phyloP scores from a whole-genome alignment of 164 flowering plant species.

The Euptelea pleiosperma region DNA sequence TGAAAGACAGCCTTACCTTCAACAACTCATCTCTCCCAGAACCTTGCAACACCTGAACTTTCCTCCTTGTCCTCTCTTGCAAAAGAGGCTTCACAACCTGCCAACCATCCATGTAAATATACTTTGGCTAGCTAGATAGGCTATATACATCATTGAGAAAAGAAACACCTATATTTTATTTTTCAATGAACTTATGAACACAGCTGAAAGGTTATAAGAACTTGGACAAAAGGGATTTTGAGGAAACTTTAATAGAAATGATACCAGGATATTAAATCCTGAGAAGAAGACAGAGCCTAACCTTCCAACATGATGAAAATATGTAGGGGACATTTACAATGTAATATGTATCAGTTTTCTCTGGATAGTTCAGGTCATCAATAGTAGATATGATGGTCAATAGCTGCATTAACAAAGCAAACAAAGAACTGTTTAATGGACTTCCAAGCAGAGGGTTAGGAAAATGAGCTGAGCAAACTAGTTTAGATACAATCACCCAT shows the following conservation, averaged over 20 bases:
- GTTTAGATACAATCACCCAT: not conserved
- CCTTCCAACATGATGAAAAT: conserved; percentile 99
- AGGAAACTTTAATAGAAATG: not conserved
- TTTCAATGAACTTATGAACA: not conserved
- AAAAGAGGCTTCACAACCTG: conserved; percentile 94
- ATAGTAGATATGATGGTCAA: conserved; percentile 75
- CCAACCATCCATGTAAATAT: conserved; percentile 8
- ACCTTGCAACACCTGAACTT: conserved; percentile 87
- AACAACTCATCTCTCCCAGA: conserved; percentile 75
- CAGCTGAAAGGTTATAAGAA: not conserved
- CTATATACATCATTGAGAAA: not conserved
- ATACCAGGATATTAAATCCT: not conserved
- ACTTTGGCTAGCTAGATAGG: not conserved
- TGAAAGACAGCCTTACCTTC: conserved; percentile 44
- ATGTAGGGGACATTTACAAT: conserved; percentile 88
- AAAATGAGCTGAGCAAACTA: not conserved
- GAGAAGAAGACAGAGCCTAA: conserved; percentile 21
- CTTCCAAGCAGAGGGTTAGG: not conserved
- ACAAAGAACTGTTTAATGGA: not conserved
- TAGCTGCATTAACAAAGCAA: conserved; percentile 52
- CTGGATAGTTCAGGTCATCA: conserved; percentile 97
- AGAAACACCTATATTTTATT: not conserved
- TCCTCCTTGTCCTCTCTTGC: conserved; percentile 91
- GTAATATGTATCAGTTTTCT: conserved; percentile 94
- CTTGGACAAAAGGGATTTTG: not conserved